phyloP scores from a whole-genome alignment of 768 basidiomycete species.

The Russula vinacea region DNA sequence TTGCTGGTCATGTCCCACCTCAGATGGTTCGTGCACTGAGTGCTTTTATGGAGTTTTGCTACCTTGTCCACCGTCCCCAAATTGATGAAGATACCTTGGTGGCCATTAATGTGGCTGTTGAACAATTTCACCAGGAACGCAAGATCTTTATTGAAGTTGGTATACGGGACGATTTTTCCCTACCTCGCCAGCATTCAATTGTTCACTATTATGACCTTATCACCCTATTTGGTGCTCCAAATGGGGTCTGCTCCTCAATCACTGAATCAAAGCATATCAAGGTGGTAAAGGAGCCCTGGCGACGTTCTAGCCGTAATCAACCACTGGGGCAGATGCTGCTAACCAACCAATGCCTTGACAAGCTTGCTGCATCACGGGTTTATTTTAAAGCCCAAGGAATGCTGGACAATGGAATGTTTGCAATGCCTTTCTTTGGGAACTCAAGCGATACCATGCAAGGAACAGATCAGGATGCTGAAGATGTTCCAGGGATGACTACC shows the following conservation, averaged over 20 bases:
- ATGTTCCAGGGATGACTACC: neutral
- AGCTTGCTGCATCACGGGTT: too few relatives aligned
- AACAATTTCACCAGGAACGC: neutral
- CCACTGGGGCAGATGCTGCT: too few relatives aligned
- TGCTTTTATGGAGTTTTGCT: neutral
- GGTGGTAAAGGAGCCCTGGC: too few relatives aligned
- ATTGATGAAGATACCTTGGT: neutral
- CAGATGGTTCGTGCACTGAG: neutral
- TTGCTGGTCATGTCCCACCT: neutral
- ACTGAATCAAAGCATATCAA: too few relatives aligned
- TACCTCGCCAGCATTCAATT: slow-evolving; percentile 35
- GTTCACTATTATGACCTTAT: slow-evolving; percentile 28
- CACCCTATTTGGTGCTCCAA: neutral
- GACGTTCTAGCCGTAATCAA: too few relatives aligned
- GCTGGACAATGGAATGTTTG: too few relatives aligned
- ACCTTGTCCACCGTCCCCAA: neutral
- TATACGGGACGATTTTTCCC: slow-evolving; percentile 20
- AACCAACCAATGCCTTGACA: too few relatives aligned
- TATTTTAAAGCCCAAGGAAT: too few relatives aligned
- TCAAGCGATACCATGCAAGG: too few relatives aligned
- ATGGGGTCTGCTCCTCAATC: too few relatives aligned
- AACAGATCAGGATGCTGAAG: neutral
- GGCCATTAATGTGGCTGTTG: neutral
- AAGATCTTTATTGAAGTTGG: neutral
- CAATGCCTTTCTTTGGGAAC: too few relatives aligned